phyloP scores from a whole-genome alignment of 345 rosid genomes.

The Psidium guajava region DNA sequence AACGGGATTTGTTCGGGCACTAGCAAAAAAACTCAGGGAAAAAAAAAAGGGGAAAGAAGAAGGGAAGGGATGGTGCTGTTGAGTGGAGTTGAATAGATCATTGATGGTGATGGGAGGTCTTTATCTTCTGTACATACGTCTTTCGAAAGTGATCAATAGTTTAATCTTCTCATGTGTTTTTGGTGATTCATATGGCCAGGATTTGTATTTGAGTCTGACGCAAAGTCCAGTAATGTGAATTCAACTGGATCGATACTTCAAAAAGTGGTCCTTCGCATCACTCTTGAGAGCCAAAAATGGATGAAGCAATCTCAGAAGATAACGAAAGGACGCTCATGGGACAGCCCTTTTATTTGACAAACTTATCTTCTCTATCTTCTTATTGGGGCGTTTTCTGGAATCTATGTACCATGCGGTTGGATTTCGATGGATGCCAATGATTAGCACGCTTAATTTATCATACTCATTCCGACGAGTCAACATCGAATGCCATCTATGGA shows the following conservation, averaged over 20 bases:
- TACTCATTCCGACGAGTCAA: background rate
- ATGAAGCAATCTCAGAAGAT: background rate
- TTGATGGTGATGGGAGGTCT: background rate
- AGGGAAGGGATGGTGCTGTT: background rate
- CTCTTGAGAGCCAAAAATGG: background rate
- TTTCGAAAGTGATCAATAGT: background rate
- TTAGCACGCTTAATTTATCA: background rate
- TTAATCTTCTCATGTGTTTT: background rate
- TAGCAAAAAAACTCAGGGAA: background rate
- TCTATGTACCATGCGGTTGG: background rate
- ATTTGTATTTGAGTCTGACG: background rate
- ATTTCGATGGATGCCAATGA: background rate
- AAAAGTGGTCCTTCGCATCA: background rate
- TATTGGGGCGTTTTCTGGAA: background rate
- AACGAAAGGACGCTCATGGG: background rate
- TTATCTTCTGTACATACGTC: background rate
- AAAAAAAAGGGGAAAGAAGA: background rate
- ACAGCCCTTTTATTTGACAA: background rate
- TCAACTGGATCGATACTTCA: background rate
- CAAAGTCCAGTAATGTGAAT: background rate
- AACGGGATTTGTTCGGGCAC: background rate
- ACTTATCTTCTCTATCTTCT: background rate
- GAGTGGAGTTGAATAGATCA: background rate
- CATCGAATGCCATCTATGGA: background rate
- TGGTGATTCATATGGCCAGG: background rate